Percentiles rank a stretch among this genome's conserved stretches.
These are phyloP conservation scores for Blastobotrys indianensis DNA, from an alignment of 1,139 yeast species.

Conservation along the genomic window DNA sequence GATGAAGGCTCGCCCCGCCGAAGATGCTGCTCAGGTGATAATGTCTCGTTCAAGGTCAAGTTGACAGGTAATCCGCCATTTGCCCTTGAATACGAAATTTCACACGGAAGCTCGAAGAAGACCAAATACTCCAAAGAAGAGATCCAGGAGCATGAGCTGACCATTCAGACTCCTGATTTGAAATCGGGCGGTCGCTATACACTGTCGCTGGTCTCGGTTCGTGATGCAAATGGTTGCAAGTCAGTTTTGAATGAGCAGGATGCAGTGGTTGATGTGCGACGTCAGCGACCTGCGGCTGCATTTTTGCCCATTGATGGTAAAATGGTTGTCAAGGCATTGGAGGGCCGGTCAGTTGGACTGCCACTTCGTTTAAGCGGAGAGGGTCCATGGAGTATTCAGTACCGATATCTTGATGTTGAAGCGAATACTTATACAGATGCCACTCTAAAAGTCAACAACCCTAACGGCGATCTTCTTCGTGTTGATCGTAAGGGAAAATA, in stretches of 20 bases:
- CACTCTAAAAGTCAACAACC: constrained; percentile 15
- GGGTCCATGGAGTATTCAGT: constrained; percentile 45
- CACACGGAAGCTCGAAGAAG: constrained; percentile 41
- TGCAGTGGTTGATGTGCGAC: constrained; percentile 56
- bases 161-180: constrained; percentile 50
- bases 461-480: constrained; percentile 34
- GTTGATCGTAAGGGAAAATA: constrained; percentile 60
- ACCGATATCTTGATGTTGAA: constrained; percentile 24
- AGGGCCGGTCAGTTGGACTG: constrained; percentile 53
- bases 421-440: constrained; percentile 15
- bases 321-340: constrained; percentile 31
- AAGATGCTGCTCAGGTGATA: constrained; percentile 43
- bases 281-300: constrained; percentile 56
- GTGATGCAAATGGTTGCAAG: constrained; percentile 69
- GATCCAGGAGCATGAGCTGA: constrained; percentile 37
- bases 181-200: constrained; percentile 65
- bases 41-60: constrained; percentile 46
- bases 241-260: constrained; percentile 59
- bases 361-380: constrained; percentile 56
- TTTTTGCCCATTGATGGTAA: constrained; percentile 39
- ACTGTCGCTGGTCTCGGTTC: constrained; percentile 55
- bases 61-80: constrained; percentile 81
- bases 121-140: constrained; percentile 40
- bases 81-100: constrained; percentile 59
- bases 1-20: constrained; percentile 19